Evolutionary conservation across 768 basidiomycete species (phyloP).

Genomic region (Gymnopilus junonius): DNA sequence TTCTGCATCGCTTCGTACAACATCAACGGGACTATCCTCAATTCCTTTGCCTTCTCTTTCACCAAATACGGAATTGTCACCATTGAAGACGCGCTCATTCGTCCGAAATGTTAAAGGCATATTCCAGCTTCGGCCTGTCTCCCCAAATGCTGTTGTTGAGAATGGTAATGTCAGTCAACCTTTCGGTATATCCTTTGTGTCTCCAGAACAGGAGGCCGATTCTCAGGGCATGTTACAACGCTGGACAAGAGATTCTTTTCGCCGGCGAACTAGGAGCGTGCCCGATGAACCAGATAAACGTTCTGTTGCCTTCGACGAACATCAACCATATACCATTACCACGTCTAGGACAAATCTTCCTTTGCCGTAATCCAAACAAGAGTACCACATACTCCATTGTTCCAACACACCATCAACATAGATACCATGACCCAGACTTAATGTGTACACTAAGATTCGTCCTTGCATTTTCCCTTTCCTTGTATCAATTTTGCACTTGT

Average conservation of each 20-base stretch:
- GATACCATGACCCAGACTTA: background rate
- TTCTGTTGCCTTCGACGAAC: constrained; percentile 11
- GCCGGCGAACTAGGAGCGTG: constrained; percentile 56
- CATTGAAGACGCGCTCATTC: constrained; percentile 52
- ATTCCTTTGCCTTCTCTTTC: constrained; percentile 5
- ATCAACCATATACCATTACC: constrained; percentile 11
- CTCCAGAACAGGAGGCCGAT: constrained; percentile 15
- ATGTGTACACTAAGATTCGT: constrained; percentile 4
- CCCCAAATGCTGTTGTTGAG: constrained; percentile 44
- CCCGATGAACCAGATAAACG: constrained; percentile 41
- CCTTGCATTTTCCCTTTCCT: background rate
- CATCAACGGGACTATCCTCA: background rate
- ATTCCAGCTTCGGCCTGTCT: constrained; percentile 52
- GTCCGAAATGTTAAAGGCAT: constrained; percentile 66
- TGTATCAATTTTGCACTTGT: constrained; percentile 13
- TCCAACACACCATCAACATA: background rate
- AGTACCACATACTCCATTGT: constrained; percentile 8
- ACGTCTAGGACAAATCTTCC: constrained; percentile 9
- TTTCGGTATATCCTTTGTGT: constrained; percentile 3
- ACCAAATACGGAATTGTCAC: constrained; percentile 18
- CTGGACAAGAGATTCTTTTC: constrained; percentile 54
- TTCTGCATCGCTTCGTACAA: constrained; percentile 14
- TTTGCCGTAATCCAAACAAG: constrained; percentile 13
- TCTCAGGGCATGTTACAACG: constrained; percentile 43
- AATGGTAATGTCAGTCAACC: constrained; percentile 19